These are phyloP conservation scores for Ochetophila trinervis DNA, from an alignment of 306 rosid genomes.

Conservation along the genomic window DNA sequence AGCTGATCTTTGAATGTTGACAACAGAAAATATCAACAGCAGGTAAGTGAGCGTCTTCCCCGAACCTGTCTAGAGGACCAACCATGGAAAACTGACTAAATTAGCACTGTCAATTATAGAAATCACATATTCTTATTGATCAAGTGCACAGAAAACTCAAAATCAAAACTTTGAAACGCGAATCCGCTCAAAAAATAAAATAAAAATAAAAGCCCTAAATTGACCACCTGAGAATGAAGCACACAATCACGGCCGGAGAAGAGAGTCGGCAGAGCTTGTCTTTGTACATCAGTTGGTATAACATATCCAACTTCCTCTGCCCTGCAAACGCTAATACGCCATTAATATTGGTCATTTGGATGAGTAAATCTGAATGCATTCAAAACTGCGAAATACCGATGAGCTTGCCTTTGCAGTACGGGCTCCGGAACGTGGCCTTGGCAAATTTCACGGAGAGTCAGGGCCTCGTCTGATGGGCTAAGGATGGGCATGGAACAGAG, in stretches of 20 bases:
- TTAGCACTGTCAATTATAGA: background rate
- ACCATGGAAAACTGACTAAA: constrained; percentile 21
- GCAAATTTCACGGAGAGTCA: constrained; percentile 60
- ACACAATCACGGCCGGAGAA: constrained; percentile 73
- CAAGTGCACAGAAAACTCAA: background rate
- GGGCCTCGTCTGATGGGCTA: constrained; percentile 32
- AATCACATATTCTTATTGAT: background rate
- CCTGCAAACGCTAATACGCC: constrained; percentile 31
- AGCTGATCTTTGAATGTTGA: constrained; percentile 51
- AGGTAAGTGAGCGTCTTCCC: constrained; percentile 94
- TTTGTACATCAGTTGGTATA: constrained; percentile 67
- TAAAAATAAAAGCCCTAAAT: constrained; percentile 12
- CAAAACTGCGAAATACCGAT: background rate
- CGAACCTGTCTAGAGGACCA: constrained; percentile 86
- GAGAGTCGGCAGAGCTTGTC: constrained; percentile 61
- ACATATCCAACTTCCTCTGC: constrained; percentile 81
- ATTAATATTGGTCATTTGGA: background rate
- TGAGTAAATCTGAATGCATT: background rate
- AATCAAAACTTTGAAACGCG: background rate
- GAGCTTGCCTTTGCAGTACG: constrained; percentile 49
- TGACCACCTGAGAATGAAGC: constrained; percentile 97
- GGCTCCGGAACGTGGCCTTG: constrained; percentile 52
- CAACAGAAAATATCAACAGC: constrained; percentile 58
- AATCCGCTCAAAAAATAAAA: background rate
- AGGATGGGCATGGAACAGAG: constrained; percentile 14